Evolutionary conservation across 306 rosid genomes (phyloP).

Genomic region (Corylus heterophylla): DNA sequence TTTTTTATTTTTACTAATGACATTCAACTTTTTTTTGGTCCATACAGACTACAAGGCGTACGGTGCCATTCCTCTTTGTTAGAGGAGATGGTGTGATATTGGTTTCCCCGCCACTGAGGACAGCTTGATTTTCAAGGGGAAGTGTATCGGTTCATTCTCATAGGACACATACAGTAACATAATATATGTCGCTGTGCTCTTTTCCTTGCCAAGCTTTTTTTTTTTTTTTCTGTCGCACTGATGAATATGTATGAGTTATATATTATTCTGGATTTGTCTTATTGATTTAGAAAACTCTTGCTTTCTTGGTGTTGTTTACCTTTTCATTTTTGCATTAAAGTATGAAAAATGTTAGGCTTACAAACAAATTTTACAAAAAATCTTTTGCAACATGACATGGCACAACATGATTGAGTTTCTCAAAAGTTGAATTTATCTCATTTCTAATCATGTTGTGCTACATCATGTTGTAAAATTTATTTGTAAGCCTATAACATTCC

Average conservation of each 20-base stretch:
- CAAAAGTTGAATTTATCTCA: no score
- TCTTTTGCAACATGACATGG: no score
- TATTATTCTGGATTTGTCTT: not conserved
- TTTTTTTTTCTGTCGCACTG: not conserved
- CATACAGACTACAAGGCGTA: constrained; percentile 83
- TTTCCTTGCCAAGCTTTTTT: not conserved
- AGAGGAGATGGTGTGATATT: constrained; percentile 99
- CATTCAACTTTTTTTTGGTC: constrained; percentile 18
- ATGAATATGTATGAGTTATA: not conserved
- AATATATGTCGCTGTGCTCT: not conserved
- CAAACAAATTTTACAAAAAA: no score
- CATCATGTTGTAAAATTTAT: no score
- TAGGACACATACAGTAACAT: not conserved
- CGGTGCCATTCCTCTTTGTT: constrained; percentile 90
- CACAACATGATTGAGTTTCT: no score
- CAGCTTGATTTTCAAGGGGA: constrained; percentile 46
- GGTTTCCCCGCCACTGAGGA: constrained; percentile 96
- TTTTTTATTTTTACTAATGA: not conserved
- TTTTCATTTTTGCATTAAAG: not conserved
- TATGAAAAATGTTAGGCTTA: no score
- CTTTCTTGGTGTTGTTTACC: not conserved
- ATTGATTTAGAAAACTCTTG: not conserved
- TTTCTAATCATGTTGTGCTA: no score
- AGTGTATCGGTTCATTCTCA: not conserved
- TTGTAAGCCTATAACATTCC: no score